A percentile compares a stretch with the other conserved stretches of the same genome.
Conservation (phyloP, 306 rosid genomes). For the Quercus engelmannii region DNA sequence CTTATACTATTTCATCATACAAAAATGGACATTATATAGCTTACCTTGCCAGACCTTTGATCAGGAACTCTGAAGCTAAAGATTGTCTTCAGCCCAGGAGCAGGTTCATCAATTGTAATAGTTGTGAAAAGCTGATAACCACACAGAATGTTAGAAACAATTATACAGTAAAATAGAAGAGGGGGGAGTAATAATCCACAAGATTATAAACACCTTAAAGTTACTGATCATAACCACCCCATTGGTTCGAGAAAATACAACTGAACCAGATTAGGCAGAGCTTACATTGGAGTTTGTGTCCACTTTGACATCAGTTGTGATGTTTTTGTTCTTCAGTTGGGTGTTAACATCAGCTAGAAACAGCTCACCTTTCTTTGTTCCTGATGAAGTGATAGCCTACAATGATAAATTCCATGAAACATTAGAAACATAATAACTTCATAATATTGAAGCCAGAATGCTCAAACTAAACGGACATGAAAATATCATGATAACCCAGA, state of each 20-base stretch:
- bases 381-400: constrained; percentile 81
- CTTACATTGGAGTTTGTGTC: constrained; percentile 78
- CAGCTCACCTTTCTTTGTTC: constrained; percentile 66
- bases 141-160: constrained; percentile 8
- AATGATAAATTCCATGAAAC: constrained; percentile 14
- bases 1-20: not conserved
- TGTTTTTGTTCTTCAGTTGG: constrained; percentile 69
- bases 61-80: constrained; percentile 78
- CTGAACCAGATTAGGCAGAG: not conserved
- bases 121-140: constrained; percentile 62
- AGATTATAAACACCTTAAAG: no score
- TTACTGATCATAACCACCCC: no score
- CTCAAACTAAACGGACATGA: not conserved
- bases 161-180: not conserved
- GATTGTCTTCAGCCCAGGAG: constrained; percentile 81
- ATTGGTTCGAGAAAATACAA: not conserved
- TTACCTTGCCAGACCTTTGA: constrained; percentile 92
- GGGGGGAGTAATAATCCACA: no score
- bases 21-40: constrained; percentile 1
- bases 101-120: constrained; percentile 65
- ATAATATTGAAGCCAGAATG: not conserved
- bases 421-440: not conserved
- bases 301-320: constrained; percentile 86
- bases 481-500: not conserved
- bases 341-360: constrained; percentile 79